A percentile compares a stretch with the other conserved stretches of the same genome.
These are phyloP conservation scores for Biscogniauxia marginata DNA, from an alignment of 2,329 filamentous ascomycete species.

Conservation along the genomic window DNA sequence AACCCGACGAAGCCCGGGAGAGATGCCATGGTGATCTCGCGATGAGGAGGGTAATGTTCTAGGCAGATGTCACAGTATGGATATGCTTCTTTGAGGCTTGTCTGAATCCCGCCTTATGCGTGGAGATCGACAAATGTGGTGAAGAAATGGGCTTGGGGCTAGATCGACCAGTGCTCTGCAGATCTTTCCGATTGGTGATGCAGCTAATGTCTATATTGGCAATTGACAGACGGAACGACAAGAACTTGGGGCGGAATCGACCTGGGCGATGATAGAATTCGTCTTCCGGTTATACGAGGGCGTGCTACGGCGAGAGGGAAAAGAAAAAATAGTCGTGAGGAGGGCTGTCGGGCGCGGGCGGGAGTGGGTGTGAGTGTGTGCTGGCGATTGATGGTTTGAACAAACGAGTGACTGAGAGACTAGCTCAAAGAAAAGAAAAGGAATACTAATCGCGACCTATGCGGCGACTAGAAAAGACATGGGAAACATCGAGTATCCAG, in stretches of 20 bases:
- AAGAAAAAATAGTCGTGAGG: neutral
- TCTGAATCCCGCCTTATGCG: conserved; percentile 5
- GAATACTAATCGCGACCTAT: conserved; percentile 26
- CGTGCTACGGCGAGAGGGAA: neutral
- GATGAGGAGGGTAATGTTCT: neutral
- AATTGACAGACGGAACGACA: conserved; percentile 11
- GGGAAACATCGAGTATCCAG: conserved; percentile 23
- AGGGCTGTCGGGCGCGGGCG: conserved; percentile 4
- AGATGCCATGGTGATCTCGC: conserved; percentile 23
- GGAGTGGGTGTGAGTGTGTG: conserved; percentile 8
- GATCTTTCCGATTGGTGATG: conserved; percentile 18
- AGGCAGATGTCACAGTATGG: neutral
- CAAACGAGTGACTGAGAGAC: conserved; percentile 49
- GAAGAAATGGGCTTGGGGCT: conserved; percentile 16
- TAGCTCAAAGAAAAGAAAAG: conserved; percentile 41
- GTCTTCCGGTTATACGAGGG: too few relatives aligned
- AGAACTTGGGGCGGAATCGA: neutral
- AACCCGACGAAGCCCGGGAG: conserved; percentile 31
- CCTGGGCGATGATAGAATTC: neutral
- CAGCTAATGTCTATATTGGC: conserved; percentile 13
- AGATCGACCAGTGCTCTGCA: conserved; percentile 18
- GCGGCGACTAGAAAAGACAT: conserved; percentile 29
- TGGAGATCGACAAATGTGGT: conserved; percentile 18
- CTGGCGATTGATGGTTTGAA: conserved; percentile 31
- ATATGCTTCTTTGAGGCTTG: neutral